Conservation (phyloP, 2,329 filamentous ascomycete genomes). For the Scedosporium aurantiacum region DNA sequence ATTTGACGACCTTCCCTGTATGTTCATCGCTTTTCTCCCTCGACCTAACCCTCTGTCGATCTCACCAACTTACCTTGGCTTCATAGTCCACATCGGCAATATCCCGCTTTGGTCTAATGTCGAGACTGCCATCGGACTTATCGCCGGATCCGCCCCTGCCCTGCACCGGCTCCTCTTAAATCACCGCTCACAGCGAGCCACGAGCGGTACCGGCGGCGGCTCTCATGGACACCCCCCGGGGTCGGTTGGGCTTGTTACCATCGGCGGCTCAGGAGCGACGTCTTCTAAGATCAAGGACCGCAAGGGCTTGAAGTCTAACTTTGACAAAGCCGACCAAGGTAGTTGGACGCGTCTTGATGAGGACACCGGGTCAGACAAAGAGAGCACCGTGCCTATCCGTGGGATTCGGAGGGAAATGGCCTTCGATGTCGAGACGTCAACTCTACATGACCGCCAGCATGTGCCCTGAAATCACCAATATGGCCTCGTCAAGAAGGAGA, state of each 20-base stretch:
- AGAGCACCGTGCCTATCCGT: conserved; percentile 10
- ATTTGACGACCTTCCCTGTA: conserved; percentile 7
- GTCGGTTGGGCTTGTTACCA: conserved; percentile 9
- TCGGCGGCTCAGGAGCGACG: conserved; percentile 9
- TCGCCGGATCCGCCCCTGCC: conserved; percentile 13
- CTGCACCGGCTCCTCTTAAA: conserved; percentile 11
- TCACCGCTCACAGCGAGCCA: neutral
- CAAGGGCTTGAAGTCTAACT: conserved; percentile 9
- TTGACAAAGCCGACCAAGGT: conserved; percentile 7
- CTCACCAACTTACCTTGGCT: neutral
- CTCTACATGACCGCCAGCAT: neutral
- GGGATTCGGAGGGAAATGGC: conserved; percentile 10
- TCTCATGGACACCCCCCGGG: neutral
- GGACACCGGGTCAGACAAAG: conserved; percentile 10
- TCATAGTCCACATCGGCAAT: conserved; percentile 1
- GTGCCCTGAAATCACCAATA: neutral
- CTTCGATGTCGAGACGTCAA: conserved; percentile 5
- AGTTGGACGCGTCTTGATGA: conserved; percentile 12
- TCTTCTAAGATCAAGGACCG: conserved; percentile 8
- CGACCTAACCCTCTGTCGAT: conserved; percentile 8
- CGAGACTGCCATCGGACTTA: conserved; percentile 14
- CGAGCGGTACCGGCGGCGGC: conserved; percentile 2
- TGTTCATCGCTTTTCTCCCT: conserved; percentile 11
- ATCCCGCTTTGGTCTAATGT: conserved; percentile 13
- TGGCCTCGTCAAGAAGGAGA: neutral